A percentile compares a stretch with the other conserved stretches of the same genome.
Conservation (phyloP, 371 early-diverging fungal genomes). For the Mucor velutinosus region DNA sequence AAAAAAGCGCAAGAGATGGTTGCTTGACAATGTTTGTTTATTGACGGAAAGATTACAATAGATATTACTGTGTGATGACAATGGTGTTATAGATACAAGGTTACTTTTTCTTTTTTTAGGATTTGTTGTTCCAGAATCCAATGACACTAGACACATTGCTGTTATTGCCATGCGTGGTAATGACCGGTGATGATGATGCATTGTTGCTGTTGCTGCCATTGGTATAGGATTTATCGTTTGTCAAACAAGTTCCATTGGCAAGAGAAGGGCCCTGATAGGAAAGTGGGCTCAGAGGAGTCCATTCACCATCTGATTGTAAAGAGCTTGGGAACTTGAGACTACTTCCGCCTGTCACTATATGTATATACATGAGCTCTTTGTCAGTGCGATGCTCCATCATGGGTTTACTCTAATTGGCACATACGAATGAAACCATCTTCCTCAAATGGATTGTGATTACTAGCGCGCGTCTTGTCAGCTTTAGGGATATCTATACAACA, state of each 20-base stretch:
- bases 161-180: neutral
- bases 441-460: conserved; percentile 35
- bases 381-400: neutral
- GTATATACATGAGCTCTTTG: neutral
- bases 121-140: conserved; percentile 32
- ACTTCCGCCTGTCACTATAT: conserved; percentile 7
- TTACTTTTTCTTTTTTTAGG: conserved; percentile 1
- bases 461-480: conserved; percentile 27
- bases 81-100: neutral
- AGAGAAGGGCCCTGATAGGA: conserved; percentile 11
- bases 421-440: conserved; percentile 18
- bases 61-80: no score
- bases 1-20: no score
- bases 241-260: conserved; percentile 3
- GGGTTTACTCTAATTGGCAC: neutral
- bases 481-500: conserved; percentile 25
- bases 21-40: neutral
- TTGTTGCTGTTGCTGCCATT: conserved; percentile 6
- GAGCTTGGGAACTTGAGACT: conserved; percentile 18
- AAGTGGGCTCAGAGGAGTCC: conserved; percentile 27
- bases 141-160: conserved; percentile 27
- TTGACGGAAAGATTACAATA: neutral
- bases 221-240: neutral
- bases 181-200: neutral
- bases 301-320: conserved; percentile 21